Conservation (phyloP, 1,139 yeast genomes). For the Spencermartinsiella ligniputridi region DNA sequence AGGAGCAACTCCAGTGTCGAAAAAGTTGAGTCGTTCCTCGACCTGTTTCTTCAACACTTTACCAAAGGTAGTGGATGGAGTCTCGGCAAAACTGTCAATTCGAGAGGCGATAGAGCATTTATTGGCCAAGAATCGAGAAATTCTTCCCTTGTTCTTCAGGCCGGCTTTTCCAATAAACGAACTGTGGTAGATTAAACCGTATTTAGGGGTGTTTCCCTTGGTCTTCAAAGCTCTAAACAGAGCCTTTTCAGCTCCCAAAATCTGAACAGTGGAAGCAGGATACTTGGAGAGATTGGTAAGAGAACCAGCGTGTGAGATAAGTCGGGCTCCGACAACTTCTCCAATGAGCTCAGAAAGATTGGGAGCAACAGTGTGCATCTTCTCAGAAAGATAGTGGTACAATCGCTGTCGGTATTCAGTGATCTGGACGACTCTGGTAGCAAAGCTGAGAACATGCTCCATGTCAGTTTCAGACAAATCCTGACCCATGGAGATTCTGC, state of each 20-base stretch:
- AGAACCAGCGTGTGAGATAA: conserved; percentile 97
- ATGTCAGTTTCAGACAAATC: conserved; percentile 93
- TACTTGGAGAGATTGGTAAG: conserved; percentile 93
- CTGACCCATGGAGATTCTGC: conserved; percentile 98
- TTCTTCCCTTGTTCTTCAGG: conserved; percentile 97
- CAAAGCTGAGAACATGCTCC: conserved; percentile 84
- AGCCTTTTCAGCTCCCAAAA: conserved; percentile 98
- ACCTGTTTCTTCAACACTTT: conserved; percentile 90
- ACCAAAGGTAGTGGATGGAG: conserved; percentile 70
- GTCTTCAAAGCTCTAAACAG: conserved; percentile 97
- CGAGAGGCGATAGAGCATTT: conserved; percentile 98
- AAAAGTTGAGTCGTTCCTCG: conserved; percentile 93
- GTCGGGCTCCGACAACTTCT: conserved; percentile 97
- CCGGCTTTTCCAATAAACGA: conserved; percentile 95
- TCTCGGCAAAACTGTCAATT: conserved; percentile 80
- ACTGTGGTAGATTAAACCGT: conserved; percentile 95
- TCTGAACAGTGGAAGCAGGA: conserved; percentile 98
- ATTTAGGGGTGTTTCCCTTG: conserved; percentile 97
- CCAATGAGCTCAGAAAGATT: conserved; percentile 95
- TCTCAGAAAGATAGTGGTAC: conserved; percentile 82
- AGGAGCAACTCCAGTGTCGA: conserved; percentile 95
- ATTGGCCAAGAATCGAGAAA: conserved; percentile 96
- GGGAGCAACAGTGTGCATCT: conserved; percentile 98
- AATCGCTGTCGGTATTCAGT: conserved; percentile 89
- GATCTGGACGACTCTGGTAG: conserved; percentile 89